Evolutionary conservation across 148 eudicot species (phyloP), one percentile per base, ranked within the genome.

Genomic region (Agrostemma githago): DNA sequence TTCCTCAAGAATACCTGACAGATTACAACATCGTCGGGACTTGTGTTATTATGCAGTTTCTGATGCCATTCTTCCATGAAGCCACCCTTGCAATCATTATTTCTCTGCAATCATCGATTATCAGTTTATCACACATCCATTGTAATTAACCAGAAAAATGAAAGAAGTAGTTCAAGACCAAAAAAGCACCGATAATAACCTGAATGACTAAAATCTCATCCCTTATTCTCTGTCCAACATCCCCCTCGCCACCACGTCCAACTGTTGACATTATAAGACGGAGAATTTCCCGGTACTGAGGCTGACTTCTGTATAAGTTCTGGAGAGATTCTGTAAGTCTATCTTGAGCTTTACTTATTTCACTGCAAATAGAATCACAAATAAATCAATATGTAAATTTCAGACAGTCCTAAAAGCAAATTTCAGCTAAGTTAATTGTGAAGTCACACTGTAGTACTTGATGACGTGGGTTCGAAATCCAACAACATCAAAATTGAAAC

Each of bases 21-120:
- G 78, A 95, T 95, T 44, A 95, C 85, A 70, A 95, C 99, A 83
- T 95, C 97, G 79, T 95, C 97, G 72, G 99, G 99, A 81, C 99
- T 95, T 43, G 99, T 95, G 80, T 95, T 95, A 77, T 95, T 92
- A 82, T 95, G 99, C 80, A 95, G 82, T 82, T 95, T 95, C 78
- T 95, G 99, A 78, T 95, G 99, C 99, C 99, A 95, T 84, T 95
- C 94, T 81, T 95, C 99, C 97, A 95, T 95, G 74, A 95, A 83
- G 77, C 92, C 99, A 77, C 99, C 99, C 71, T 90, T 90, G 87
- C 99, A 95, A 66, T 86, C 83, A 82, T 95, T 95, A 20, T 95
- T 92, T 79, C 96, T 92, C 99, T 95, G 87, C 74, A 84, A 46
- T 66, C 63, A 68, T 66, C 53, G 71, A 85, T 42, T 4, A 48